Evolutionary conservation across 768 basidiomycete genomes (phyloP), one percentile per base, ranked within the genome.

Genomic region (Mycena pura): DNA sequence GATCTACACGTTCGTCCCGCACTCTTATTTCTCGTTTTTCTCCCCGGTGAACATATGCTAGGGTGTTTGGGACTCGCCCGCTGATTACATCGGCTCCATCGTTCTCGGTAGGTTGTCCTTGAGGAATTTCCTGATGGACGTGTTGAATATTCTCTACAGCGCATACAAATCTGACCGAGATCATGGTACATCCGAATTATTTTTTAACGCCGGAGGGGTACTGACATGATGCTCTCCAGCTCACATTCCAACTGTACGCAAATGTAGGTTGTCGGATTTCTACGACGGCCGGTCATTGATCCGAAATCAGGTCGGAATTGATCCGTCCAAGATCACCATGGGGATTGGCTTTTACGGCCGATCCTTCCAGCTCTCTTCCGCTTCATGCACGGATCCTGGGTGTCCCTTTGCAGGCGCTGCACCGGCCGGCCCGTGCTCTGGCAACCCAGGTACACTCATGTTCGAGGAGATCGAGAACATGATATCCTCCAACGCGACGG

Each of bases 271-370:
- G n/a, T n/a, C n/a, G n/a, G n/a, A n/a, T n/a, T n/a, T n/a, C n/a
- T n/a, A n/a, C n/a, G n/a, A n/a, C n/a, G n/a, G n/a, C n/a, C n/a
- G n/a, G n/a, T n/a, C n/a, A n/a, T n/a, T n/a, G n/a, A n/a, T n/a
- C n/a, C n/a, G n/a, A n/a, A n/a, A n/a, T n/a, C n/a, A 39, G 9
- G 51, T 57, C 45, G 55, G 44, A 19, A 21, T 57, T 21, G 31
- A 57, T 29, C 55, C 55, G 5, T 17, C 11, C 17, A 10, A 48
- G 34, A 38, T 57, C 6, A 46, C 49, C 24, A n/a, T 57, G 6
- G 56, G 56, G 1, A 48, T 57, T n/a, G 55, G 55, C n/a, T 57
- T 57, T 31, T 57, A 57, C 24, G 55, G 55, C 5, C 55, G 55
- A 9, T 57, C 55, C 9, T 57, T 47, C 55, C 28, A 47, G 31